phyloP scores from a whole-genome alignment of 352 stramenopile genomes.

The Blastocystis sp. region DNA sequence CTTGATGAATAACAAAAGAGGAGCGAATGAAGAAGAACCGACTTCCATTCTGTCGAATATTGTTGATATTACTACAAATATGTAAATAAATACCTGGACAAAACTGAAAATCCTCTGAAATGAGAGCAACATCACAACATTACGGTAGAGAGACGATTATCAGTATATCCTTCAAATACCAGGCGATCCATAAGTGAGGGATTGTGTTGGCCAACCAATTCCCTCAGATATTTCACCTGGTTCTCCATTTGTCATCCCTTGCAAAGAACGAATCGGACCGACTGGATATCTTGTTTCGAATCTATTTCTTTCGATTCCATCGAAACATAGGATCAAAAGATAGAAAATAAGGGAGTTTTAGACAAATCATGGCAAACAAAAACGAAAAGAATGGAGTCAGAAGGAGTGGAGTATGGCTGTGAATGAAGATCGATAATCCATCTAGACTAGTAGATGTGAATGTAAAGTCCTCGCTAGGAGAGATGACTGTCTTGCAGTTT shows the following conservation, averaged over 20 bases:
- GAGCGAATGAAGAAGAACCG: background rate
- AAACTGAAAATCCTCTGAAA: background rate
- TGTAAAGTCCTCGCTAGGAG: background rate
- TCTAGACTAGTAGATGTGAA: constrained; percentile 21
- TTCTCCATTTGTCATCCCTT: constrained; percentile 29
- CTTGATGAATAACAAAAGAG: background rate
- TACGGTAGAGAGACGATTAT: background rate
- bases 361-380: background rate
- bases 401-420: background rate
- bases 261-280: constrained; percentile 29
- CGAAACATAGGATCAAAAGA: no score
- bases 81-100: background rate
- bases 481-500: constrained; percentile 29
- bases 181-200: background rate
- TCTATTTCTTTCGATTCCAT: background rate
- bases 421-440: background rate
- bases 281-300: background rate
- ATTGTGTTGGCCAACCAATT: constrained; percentile 24
- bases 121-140: background rate
- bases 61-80: background rate
- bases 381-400: background rate
- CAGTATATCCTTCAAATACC: background rate
- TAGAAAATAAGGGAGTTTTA: background rate
- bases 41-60: background rate
- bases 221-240: constrained; percentile 19